These are phyloP conservation scores for Tricholomella constricta DNA, from an alignment of 768 basidiomycete genomes.

Conservation along the genomic window DNA sequence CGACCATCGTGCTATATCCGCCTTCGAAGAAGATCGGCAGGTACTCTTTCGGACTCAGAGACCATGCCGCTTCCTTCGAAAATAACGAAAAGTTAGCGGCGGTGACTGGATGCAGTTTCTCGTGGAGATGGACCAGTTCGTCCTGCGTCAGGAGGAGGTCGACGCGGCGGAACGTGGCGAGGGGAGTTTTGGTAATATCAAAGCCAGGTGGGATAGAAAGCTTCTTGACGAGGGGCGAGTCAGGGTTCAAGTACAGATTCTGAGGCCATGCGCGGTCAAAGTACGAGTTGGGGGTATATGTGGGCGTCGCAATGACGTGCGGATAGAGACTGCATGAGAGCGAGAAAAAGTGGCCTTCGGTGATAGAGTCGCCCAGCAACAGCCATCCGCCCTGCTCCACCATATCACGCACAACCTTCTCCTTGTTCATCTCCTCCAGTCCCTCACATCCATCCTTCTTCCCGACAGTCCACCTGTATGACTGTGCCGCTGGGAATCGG, in stretches of 20 bases:
- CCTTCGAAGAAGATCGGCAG: conserved; percentile 48
- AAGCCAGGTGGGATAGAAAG: conserved; percentile 49
- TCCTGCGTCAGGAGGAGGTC: conserved; percentile 56
- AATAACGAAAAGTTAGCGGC: conserved; percentile 44
- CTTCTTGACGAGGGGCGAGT: conserved; percentile 46
- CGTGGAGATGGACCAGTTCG: conserved; percentile 50
- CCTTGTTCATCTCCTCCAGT: conserved; percentile 40
- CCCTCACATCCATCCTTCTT: conserved; percentile 37
- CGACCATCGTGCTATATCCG: conserved; percentile 63
- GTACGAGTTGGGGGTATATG: conserved; percentile 52
- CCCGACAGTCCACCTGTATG: conserved; percentile 57
- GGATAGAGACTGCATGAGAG: conserved; percentile 67
- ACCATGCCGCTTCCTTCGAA: conserved; percentile 58
- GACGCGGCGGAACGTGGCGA: conserved; percentile 65
- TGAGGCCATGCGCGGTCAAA: conserved; percentile 71
- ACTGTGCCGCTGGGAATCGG: conserved; percentile 53
- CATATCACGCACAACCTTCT: conserved; percentile 52
- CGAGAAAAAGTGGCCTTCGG: conserved; percentile 76
- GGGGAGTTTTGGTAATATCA: conserved; percentile 56
- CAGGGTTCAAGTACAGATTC: conserved; percentile 59
- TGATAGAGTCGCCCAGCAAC: conserved; percentile 67
- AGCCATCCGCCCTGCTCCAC: conserved; percentile 75
- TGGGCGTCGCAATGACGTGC: conserved; percentile 65
- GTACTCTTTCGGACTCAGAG: conserved; percentile 53
- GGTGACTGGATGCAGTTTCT: conserved; percentile 31